Evolutionary conservation across 495 filamentous ascomycete species (phyloP), one percentile per base, ranked within the genome.

Genomic region (Penicillium roqueforti): DNA sequence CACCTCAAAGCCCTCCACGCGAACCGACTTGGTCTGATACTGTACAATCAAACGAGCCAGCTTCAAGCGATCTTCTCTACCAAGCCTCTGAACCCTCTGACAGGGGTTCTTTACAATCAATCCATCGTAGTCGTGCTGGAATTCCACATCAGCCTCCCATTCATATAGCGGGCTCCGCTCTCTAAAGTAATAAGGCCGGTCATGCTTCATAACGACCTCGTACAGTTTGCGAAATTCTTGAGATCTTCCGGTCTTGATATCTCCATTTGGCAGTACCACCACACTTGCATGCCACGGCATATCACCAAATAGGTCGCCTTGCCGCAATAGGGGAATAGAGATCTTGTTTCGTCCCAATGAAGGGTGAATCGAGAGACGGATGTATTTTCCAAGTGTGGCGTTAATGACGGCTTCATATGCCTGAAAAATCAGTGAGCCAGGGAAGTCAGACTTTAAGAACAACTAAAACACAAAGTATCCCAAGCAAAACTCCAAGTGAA

Each of bases 201-300:
- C 50, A 36, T 52, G 19, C n/a, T 22, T 52, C 39, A 25, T 26
- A 13, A 52, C 50, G 11, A 44, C 20, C 40, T 52, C 50, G n/a
- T 52, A 52, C 14, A 44, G 26, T 25, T 36, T 28, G 39, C 50
- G 39, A 36, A 52, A 52, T 3, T 44, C 50, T 36, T n/a, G 50
- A 13, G 50, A 43, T 1, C 13, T 34, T 18, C 50, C 50, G 3
- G 50, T 52, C 40, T 36, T 18, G 22, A 52, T 36, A 3, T 23
- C 22, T n/a, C 50, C 50, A 19, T 52, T 52, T 20, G 50, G 36
- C 1, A 52, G 20, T n/a, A 52, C 50, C 19, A 44, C 40, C 10
- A 52, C 23, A 36, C 50, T 52, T 32, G 50, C 40, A 34, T 52
- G 50, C 50, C 50, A 52, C 3, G 50, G 50, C 50, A 52, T 52